A percentile compares a stretch with the other conserved stretches of the same genome.
phyloP scores from a whole-genome alignment of 2,329 filamentous ascomycete species.

The Alternaria panax region DNA sequence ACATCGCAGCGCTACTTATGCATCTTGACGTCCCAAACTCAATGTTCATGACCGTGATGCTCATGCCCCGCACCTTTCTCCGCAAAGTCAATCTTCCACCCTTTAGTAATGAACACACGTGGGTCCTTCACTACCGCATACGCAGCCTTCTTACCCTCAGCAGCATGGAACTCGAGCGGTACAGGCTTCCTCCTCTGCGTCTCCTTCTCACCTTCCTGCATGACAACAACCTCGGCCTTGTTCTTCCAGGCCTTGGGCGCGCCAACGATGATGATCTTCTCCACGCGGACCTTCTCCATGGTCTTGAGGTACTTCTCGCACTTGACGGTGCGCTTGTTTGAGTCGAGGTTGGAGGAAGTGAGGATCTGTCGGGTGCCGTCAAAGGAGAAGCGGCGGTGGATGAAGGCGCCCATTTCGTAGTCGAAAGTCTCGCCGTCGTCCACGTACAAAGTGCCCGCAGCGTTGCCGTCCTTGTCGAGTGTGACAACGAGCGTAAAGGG shows the following conservation, averaged over 20 bases:
- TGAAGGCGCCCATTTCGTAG: slow-evolving; percentile 83
- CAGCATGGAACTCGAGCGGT: slow-evolving; percentile 66
- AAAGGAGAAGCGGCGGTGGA: slow-evolving; percentile 82
- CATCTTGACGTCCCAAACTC: background rate
- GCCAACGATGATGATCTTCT: slow-evolving; percentile 84
- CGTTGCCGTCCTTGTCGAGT: slow-evolving; percentile 71
- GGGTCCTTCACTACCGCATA: slow-evolving; percentile 72
- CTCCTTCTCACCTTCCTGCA: slow-evolving; percentile 64
- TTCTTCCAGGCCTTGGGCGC: slow-evolving; percentile 75
- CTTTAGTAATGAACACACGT: slow-evolving; percentile 65
- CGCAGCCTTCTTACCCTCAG: slow-evolving; percentile 62
- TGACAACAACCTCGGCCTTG: slow-evolving; percentile 68
- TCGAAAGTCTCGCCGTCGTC: slow-evolving; percentile 96
- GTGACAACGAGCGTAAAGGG: slow-evolving; percentile 90
- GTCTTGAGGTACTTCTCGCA: slow-evolving; percentile 77
- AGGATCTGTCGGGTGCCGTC: slow-evolving; percentile 63
- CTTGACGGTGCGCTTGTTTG: slow-evolving; percentile 64
- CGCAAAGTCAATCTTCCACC: slow-evolving; percentile 68
- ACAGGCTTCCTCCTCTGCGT: slow-evolving; percentile 56
- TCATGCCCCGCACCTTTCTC: slow-evolving; percentile 25
- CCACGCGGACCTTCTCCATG: slow-evolving; percentile 79
- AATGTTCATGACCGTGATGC: slow-evolving; percentile 37
- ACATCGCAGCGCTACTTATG: background rate
- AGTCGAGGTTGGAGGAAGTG: slow-evolving; percentile 64
- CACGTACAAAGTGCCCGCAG: slow-evolving; percentile 83